A percentile compares a stretch with the other conserved stretches of the same genome.
These are phyloP conservation scores for Diplodia intermedia DNA, from an alignment of 2,329 filamentous ascomycete genomes.

Conservation along the genomic window DNA sequence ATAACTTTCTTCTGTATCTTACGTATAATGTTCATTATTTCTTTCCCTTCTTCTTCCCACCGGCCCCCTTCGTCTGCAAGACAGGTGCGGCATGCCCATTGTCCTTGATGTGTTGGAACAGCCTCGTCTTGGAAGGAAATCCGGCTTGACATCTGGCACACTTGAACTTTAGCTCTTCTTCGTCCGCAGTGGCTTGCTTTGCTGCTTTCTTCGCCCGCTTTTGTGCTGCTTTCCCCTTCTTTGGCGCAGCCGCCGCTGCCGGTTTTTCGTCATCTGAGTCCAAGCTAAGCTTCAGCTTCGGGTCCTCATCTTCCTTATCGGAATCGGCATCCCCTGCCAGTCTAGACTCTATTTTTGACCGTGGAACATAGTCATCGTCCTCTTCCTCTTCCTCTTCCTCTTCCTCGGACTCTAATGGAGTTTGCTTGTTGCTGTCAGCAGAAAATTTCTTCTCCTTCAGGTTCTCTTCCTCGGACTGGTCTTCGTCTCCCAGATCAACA, in stretches of 20 bases:
- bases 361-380: conserved; percentile 46
- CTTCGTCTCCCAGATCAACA: conserved; percentile 42
- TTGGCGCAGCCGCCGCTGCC: conserved; percentile 40
- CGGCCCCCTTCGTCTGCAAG: conserved; percentile 17
- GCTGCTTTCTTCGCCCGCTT: conserved; percentile 57
- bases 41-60: conserved; percentile 37
- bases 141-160: conserved; percentile 79
- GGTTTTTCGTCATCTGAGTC: conserved; percentile 32
- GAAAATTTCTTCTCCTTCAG: not conserved
- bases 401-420: conserved; percentile 32
- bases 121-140: conserved; percentile 75
- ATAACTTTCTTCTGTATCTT: not conserved
- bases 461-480: conserved; percentile 46
- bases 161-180: conserved; percentile 60
- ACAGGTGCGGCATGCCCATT: conserved; percentile 67
- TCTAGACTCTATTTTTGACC: conserved; percentile 47
- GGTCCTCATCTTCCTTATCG: not conserved
- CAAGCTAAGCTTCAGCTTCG: not conserved
- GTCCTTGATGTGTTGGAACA: conserved; percentile 76
- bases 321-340: conserved; percentile 37
- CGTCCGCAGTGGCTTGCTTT: conserved; percentile 45
- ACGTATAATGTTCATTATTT: conserved; percentile 14
- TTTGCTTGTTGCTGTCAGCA: not conserved
- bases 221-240: conserved; percentile 57
- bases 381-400: conserved; percentile 25